Conservation (phyloP, 2,329 filamentous ascomycete genomes). For the Aspergillus pseudotamarii region DNA sequence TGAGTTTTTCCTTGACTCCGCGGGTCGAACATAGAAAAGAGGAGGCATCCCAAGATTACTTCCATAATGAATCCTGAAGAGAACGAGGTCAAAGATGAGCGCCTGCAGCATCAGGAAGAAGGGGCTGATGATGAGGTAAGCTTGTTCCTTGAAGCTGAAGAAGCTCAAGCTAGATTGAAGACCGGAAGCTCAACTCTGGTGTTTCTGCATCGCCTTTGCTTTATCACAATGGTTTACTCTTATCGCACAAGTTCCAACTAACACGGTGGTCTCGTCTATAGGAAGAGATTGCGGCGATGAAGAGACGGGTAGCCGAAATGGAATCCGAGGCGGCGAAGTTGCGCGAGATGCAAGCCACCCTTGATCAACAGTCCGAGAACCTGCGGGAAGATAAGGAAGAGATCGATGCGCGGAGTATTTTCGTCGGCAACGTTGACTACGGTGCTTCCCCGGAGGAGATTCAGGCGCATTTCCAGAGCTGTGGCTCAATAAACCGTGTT, state of each 20-base stretch:
- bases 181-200: background rate
- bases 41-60: constrained; percentile 2
- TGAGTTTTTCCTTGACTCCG: constrained; percentile 19
- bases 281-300: constrained; percentile 87
- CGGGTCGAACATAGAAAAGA: background rate
- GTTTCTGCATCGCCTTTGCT: background rate
- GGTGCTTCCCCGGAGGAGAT: constrained; percentile 96
- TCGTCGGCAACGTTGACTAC: constrained; percentile 98
- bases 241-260: background rate
- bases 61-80: constrained; percentile 40
- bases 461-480: constrained; percentile 96
- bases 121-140: constrained; percentile 50
- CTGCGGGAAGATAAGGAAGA: constrained; percentile 93
- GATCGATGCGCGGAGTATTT: constrained; percentile 91
- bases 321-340: constrained; percentile 85
- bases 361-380: constrained; percentile 83
- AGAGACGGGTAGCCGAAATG: constrained; percentile 84
- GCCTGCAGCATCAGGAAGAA: constrained; percentile 42
- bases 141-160: constrained; percentile 8
- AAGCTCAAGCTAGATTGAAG: background rate
- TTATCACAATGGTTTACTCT: background rate
- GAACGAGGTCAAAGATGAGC: constrained; percentile 41
- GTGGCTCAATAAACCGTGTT: constrained; percentile 95
- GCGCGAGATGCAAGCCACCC: constrained; percentile 80
- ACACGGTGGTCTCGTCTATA: constrained; percentile 29